phyloP scores from a whole-genome alignment of 2,329 filamentous ascomycete genomes.

The Knufia fluminis region DNA sequence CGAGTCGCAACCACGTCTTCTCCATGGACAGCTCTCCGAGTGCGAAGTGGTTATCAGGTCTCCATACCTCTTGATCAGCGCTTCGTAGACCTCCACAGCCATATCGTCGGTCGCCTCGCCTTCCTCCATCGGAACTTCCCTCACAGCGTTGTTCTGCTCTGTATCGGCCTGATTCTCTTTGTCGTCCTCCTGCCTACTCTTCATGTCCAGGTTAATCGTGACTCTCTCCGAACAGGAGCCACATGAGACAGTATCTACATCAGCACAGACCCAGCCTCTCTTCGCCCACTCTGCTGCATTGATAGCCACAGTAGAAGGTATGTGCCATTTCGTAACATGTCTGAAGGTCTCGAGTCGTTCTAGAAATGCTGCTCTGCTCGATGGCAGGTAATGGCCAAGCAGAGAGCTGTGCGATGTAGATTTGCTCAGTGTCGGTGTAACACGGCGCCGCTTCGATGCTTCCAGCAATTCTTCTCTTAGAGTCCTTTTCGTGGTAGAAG shows the following conservation, averaged over 20 bases:
- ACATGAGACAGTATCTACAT: slow-evolving; percentile 75
- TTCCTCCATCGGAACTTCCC: slow-evolving; percentile 31
- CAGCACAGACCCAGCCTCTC: slow-evolving; percentile 78
- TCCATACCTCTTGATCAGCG: slow-evolving; percentile 66
- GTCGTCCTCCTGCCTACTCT: slow-evolving; percentile 70
- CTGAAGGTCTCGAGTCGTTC: slow-evolving; percentile 77
- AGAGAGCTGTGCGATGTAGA: slow-evolving; percentile 25
- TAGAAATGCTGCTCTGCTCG: slow-evolving; percentile 74
- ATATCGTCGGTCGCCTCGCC: slow-evolving; percentile 13
- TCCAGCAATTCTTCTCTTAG: slow-evolving; percentile 14
- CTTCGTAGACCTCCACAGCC: slow-evolving; percentile 40
- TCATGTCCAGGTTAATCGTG: slow-evolving; percentile 67
- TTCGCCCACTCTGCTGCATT: slow-evolving; percentile 93
- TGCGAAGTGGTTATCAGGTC: slow-evolving; percentile 67
- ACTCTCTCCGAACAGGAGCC: slow-evolving; percentile 76
- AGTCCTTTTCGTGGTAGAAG: slow-evolving; percentile 12
- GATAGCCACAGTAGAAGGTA: slow-evolving; percentile 77
- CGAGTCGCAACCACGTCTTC: slow-evolving; percentile 73
- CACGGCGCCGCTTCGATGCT: slow-evolving; percentile 19
- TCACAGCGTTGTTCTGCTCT: slow-evolving; percentile 9
- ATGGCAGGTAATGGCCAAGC: slow-evolving; percentile 69
- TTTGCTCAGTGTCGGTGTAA: slow-evolving; percentile 15
- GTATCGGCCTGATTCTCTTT: slow-evolving; percentile 34
- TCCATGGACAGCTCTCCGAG: slow-evolving; percentile 75
- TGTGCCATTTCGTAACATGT: slow-evolving; percentile 75